Percentiles rank a stretch among this genome's conserved stretches.
phyloP scores from a whole-genome alignment of 2,329 filamentous ascomycete species.

The Venturia oleaginea region DNA sequence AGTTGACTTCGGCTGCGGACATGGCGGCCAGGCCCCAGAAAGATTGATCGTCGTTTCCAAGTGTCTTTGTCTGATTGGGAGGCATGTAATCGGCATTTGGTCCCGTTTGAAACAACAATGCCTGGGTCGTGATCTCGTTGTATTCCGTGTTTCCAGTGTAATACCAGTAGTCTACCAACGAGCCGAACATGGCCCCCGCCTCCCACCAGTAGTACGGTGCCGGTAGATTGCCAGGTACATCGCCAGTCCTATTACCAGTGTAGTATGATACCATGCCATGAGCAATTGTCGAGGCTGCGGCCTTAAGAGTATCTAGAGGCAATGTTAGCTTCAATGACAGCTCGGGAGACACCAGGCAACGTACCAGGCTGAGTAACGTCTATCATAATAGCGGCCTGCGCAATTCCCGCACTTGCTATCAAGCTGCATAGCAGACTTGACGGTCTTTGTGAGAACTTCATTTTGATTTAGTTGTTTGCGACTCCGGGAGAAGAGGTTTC shows the following conservation, averaged over 20 bases:
- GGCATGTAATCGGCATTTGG: conserved; percentile 36
- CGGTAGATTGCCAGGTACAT: conserved; percentile 49
- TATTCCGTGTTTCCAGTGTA: conserved; percentile 35
- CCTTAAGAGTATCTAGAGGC: conserved; percentile 51
- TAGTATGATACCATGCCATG: conserved; percentile 56
- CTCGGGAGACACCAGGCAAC: conserved; percentile 4
- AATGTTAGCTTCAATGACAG: neutral
- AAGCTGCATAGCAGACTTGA: neutral
- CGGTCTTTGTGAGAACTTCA: conserved; percentile 10
- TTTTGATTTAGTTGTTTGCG: neutral
- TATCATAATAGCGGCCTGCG: conserved; percentile 10
- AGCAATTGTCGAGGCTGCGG: conserved; percentile 52
- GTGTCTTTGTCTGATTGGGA: conserved; percentile 36
- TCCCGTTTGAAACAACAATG: conserved; percentile 34
- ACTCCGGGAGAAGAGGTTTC: neutral
- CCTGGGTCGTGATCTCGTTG: conserved; percentile 32
- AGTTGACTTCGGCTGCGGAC: conserved; percentile 45
- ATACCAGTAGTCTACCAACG: conserved; percentile 35
- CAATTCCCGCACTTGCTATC: conserved; percentile 7
- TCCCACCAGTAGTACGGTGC: conserved; percentile 38
- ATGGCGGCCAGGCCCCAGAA: conserved; percentile 51
- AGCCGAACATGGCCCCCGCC: conserved; percentile 31
- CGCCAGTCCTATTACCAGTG: conserved; percentile 50
- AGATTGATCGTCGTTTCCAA: conserved; percentile 48
- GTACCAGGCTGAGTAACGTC: conserved; percentile 20